These are phyloP conservation scores for Fusarium sp. DNA, from an alignment of 2,329 filamentous ascomycete species.

Conservation along the genomic window DNA sequence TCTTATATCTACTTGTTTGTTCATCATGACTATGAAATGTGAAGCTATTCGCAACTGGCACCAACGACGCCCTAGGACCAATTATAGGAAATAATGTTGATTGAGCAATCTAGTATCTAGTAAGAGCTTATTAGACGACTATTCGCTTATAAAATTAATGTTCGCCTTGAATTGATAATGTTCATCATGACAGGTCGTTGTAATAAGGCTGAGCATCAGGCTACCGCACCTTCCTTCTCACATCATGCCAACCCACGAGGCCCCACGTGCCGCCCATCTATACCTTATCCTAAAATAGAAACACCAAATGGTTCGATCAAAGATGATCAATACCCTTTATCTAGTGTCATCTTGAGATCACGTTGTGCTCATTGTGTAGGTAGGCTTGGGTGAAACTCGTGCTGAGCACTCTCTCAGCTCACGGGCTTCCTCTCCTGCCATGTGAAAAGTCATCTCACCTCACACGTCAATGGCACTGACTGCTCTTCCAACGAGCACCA, in stretches of 20 bases:
- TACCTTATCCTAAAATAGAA: conserved; percentile 3
- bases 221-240: neutral
- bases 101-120: neutral
- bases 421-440: neutral
- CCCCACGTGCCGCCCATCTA: neutral
- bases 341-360: neutral
- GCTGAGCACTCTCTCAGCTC: too few relatives aligned
- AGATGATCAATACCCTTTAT: neutral
- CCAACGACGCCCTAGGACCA: neutral
- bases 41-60: neutral
- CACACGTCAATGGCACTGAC: neutral
- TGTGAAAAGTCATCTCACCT: neutral
- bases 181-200: neutral
- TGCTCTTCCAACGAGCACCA: rapidly evolving
- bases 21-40: neutral
- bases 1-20: conserved; percentile 12
- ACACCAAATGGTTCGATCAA: neutral
- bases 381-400: too few relatives aligned
- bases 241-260: neutral
- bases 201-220: neutral
- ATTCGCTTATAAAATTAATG: neutral
- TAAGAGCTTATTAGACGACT: too few relatives aligned
- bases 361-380: neutral
- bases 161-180: neutral
- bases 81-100: too few relatives aligned